Evolutionary conservation across 1,139 yeast species (phyloP).

Genomic region (Yueomyces sp.): DNA sequence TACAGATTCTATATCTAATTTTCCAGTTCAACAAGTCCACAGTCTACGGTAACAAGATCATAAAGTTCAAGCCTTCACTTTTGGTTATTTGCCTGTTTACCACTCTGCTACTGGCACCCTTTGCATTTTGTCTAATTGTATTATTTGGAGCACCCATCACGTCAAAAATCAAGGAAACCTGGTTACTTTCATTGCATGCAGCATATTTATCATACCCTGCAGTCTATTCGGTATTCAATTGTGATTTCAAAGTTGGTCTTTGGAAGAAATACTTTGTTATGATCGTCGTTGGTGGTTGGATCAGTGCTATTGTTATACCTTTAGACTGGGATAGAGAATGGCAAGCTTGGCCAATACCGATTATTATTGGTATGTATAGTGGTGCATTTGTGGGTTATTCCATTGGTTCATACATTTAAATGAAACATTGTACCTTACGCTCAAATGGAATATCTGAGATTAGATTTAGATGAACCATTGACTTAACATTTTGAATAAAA

Average conservation of each 20-base stretch:
- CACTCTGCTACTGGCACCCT: conserved; percentile 35
- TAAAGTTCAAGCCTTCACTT: conserved; percentile 27
- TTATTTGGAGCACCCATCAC: conserved; percentile 83
- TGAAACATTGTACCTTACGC: too few relatives aligned
- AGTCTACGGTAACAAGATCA: conserved; percentile 22
- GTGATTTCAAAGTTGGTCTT: conserved; percentile 40
- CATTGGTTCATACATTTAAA: conserved; percentile 19
- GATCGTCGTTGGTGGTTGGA: conserved; percentile 69
- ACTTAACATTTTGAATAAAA: neutral
- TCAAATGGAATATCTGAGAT: too few relatives aligned
- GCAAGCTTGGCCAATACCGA: conserved; percentile 96
- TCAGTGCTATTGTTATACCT: conserved; percentile 89
- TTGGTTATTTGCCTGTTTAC: conserved; percentile 28
- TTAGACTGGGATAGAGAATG: conserved; percentile 96
- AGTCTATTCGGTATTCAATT: conserved; percentile 51
- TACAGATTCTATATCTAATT: conserved; percentile 19
- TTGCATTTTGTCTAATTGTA: conserved; percentile 40
- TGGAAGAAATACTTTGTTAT: conserved; percentile 34
- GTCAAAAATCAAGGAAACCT: conserved; percentile 43
- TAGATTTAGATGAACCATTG: neutral
- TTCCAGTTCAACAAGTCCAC: conserved; percentile 20
- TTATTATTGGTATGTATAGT: conserved; percentile 63
- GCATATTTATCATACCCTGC: conserved; percentile 42
- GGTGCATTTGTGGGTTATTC: conserved; percentile 55
- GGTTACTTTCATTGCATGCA: conserved; percentile 51